These are phyloP conservation scores for Macrolepiota albuminosa DNA, from an alignment of 768 basidiomycete genomes.

Conservation along the genomic window DNA sequence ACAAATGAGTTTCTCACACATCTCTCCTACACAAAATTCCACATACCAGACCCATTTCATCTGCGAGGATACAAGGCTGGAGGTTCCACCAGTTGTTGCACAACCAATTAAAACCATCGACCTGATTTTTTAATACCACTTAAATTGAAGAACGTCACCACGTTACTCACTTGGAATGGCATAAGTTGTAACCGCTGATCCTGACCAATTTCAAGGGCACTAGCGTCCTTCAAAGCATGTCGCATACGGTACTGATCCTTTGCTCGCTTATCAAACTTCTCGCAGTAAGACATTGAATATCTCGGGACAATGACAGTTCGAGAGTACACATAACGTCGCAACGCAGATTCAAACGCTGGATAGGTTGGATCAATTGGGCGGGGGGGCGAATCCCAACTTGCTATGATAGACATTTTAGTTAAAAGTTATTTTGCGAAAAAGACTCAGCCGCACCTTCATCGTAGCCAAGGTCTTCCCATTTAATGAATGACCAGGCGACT, in stretches of 20 bases:
- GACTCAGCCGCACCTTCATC: slow-evolving; percentile 59
- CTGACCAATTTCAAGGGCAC: slow-evolving; percentile 68
- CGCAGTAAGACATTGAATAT: slow-evolving; percentile 35
- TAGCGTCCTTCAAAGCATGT: slow-evolving; percentile 42
- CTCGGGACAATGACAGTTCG: slow-evolving; percentile 55
- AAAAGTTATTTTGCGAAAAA: not conserved
- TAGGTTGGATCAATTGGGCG: slow-evolving; percentile 51
- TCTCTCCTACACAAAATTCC: not conserved
- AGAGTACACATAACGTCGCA: slow-evolving; percentile 60
- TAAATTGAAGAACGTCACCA: slow-evolving; percentile 2
- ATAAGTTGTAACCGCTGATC: slow-evolving; percentile 61
- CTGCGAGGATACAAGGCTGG: slow-evolving; percentile 87
- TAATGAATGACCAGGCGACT: slow-evolving; percentile 82
- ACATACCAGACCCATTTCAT: slow-evolving; percentile 91
- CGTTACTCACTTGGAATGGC: slow-evolving; percentile 71
- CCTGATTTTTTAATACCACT: slow-evolving; percentile 30
- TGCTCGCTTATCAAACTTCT: slow-evolving; percentile 46
- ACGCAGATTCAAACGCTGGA: slow-evolving; percentile 61
- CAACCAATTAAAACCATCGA: slow-evolving; percentile 82
- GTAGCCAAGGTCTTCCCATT: slow-evolving; percentile 93
- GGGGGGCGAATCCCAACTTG: slow-evolving; percentile 93
- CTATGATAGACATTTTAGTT: slow-evolving; percentile 32
- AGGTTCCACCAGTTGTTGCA: slow-evolving; percentile 84
- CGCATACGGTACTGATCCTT: slow-evolving; percentile 49
- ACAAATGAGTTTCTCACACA: not conserved